Base-by-base conservation (phyloP, 495 filamentous ascomycete genomes). In the Penicillium manginii region DNA sequence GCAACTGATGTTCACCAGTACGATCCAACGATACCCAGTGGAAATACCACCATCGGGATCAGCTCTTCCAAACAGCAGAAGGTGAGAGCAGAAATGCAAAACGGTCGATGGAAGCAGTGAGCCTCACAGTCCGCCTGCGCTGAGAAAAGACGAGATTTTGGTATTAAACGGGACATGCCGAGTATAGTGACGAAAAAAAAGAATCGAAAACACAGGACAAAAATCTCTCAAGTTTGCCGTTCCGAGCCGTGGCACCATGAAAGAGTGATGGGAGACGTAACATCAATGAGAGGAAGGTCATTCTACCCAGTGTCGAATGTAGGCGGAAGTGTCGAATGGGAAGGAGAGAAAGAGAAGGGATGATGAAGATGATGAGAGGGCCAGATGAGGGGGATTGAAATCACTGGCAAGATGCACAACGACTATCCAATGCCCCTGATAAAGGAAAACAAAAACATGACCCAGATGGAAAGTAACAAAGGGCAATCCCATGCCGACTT, bases 181-280 rank as follows among this genome's bases (percentile, higher is more conserved):
- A 61, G 61, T 60, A 70, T 71, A 64, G 53, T 62, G 59, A 62
- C 52, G 57, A 54, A 52, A 55, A 66, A 68, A 54, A 50, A 65
- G 62, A 66, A 66, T 56, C 19, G 62, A 66, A 65, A 58, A 26
- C 53, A 62, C 59, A 62, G 63, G 61, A 67, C 55, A 68, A 52
- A 59, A 63, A 64, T 64, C 60, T 60, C 60, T 68, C 55, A 69
- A 69, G 60, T 73, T 75, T 70, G 75, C 73, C 75, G 69, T 74
- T 75, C 72, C 69, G 64, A 76, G 69, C 73, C 75, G 68, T 76
- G 69, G 72, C 72, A 77, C 75, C 75, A 70, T 78, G 67, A 73
- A 75, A 65, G 69, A 74, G 64, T 71, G 75, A 70, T 69, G 61
- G 61, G 59, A 60, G 67, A 70, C 67, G 58, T 70, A 59, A 66